Percentiles rank a stretch among this genome's conserved stretches.
phyloP scores from a whole-genome alignment of 345 rosid genomes.

The Cardamine chenopodiifolia region DNA sequence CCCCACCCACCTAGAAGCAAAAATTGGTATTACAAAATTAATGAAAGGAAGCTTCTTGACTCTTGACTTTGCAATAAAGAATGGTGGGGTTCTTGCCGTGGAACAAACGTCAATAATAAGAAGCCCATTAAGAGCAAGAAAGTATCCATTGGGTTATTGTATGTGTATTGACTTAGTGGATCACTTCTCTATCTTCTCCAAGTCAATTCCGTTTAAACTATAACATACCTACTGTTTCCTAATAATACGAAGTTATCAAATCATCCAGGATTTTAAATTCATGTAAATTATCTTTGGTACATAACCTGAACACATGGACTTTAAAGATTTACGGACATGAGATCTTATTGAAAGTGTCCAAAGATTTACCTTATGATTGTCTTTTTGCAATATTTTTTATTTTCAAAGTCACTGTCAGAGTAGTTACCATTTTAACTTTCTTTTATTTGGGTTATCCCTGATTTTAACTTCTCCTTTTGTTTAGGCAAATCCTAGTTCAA shows the following conservation, averaged over 20 bases:
- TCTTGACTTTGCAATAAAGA: neutral
- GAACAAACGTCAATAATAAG: neutral
- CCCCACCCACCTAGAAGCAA: neutral
- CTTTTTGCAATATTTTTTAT: neutral
- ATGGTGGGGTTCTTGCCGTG: neutral
- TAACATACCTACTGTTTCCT: neutral
- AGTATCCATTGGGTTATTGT: neutral
- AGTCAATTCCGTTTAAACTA: neutral
- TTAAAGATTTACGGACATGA: neutral
- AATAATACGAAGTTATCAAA: neutral
- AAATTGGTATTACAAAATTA: neutral
- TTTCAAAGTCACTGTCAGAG: neutral
- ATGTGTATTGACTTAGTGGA: neutral
- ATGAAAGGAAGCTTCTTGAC: neutral
- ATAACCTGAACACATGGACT: neutral
- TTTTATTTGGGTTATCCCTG: neutral
- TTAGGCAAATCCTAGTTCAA: too few species aligned
- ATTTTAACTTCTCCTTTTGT: too few species aligned
- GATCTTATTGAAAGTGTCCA: neutral
- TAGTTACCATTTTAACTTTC: neutral
- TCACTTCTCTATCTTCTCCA: neutral
- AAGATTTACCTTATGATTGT: neutral
- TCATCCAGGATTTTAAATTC: neutral
- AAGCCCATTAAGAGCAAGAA: neutral
- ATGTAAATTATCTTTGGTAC: neutral